Conservation (phyloP, 495 filamentous ascomycete species). For the Xylaria bambusicola region DNA sequence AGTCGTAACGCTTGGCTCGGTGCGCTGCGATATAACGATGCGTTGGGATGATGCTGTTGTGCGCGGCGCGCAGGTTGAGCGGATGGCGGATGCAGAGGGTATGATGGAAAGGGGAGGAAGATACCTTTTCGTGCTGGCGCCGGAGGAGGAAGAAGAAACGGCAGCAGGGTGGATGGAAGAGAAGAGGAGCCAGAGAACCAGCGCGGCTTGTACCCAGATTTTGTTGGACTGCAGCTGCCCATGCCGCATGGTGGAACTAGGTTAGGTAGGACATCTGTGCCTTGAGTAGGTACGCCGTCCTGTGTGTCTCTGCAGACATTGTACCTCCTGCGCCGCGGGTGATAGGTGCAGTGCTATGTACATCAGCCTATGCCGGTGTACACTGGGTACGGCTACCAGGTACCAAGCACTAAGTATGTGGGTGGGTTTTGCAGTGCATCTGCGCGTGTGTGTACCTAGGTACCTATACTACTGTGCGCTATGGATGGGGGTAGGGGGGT, state of each 20-base stretch:
- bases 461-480: too few species aligned
- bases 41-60: background rate
- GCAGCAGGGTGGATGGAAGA: slow-evolving; percentile 20
- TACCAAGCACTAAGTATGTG: too few species aligned
- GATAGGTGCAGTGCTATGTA: too few species aligned
- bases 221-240: slow-evolving; percentile 22
- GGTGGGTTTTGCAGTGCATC: too few species aligned
- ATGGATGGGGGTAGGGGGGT: too few species aligned
- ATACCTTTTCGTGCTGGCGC: slow-evolving; percentile 14
- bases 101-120: slow-evolving; percentile 19
- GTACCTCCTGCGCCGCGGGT: too few species aligned
- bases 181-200: background rate
- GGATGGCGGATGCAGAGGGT: slow-evolving; percentile 1
- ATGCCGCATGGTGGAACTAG: slow-evolving; percentile 17
- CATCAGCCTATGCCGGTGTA: too few species aligned
- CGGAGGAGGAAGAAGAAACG: slow-evolving; percentile 29
- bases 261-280: background rate
- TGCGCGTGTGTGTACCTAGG: too few species aligned
- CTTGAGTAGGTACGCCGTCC: background rate
- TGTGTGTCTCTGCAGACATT: too few species aligned
- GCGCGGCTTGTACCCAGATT: slow-evolving; percentile 18
- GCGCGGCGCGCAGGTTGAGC: slow-evolving; percentile 4
- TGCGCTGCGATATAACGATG: background rate
- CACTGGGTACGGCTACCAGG: too few species aligned
- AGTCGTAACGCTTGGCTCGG: background rate